These are phyloP conservation scores for Triangularia verruculosa DNA, from an alignment of 2,329 filamentous ascomycete genomes.

Conservation along the genomic window DNA sequence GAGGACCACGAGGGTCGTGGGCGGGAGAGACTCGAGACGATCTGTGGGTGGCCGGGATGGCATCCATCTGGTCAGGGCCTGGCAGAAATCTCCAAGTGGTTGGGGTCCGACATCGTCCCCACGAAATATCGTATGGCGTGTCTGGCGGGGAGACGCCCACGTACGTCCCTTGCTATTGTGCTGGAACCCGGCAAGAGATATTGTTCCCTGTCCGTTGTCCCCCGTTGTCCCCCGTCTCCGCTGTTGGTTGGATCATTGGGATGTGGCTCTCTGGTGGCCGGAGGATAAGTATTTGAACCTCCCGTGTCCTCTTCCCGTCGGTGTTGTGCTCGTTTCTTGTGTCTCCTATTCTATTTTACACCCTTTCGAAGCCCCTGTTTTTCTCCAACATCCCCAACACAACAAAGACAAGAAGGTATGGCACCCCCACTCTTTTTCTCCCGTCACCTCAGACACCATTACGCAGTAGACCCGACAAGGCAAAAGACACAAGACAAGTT, in stretches of 20 bases:
- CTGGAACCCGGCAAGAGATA: not conserved
- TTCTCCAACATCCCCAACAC: not conserved
- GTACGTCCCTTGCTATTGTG: constrained; percentile 10
- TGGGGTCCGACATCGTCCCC: constrained; percentile 14
- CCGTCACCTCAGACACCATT: not conserved
- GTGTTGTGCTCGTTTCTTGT: not conserved
- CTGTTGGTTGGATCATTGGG: not conserved
- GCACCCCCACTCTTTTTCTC: not conserved
- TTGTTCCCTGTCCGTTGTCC: constrained; percentile 1
- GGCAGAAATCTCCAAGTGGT: not conserved
- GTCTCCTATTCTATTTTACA: not conserved
- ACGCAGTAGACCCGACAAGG: not conserved
- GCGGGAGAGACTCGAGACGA: not conserved
- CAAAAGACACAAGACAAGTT: not conserved
- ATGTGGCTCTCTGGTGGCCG: not conserved
- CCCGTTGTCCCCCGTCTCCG: not conserved
- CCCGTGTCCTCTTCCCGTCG: not conserved
- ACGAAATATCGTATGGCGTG: constrained; percentile 5
- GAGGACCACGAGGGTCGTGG: not conserved
- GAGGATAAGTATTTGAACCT: constrained; percentile 4
- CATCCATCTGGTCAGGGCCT: not conserved
- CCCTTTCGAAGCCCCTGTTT: not conserved
- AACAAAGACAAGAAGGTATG: not conserved
- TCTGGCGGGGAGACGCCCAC: constrained; percentile 7
- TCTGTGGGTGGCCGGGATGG: not conserved